Conservation (phyloP, 768 basidiomycete species). For the Plicaturopsis crispa region DNA sequence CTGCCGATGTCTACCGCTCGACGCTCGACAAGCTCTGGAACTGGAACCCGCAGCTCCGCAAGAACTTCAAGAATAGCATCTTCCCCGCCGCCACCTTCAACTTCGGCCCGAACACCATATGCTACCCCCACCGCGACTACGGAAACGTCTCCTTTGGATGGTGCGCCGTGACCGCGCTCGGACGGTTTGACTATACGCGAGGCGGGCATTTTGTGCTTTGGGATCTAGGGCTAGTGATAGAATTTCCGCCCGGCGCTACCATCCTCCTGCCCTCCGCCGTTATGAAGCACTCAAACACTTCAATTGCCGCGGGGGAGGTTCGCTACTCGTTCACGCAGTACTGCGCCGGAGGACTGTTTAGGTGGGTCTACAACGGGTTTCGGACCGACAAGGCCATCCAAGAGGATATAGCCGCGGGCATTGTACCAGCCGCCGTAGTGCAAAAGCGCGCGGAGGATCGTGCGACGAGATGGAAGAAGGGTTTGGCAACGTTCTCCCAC, state of each 20-base stretch:
- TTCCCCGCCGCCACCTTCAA: conserved; percentile 22
- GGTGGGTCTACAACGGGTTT: conserved; percentile 17
- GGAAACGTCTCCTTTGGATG: conserved; percentile 18
- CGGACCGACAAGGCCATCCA: conserved; percentile 1
- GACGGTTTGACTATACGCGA: conserved; percentile 12
- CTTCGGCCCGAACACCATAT: conserved; percentile 14
- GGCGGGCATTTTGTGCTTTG: conserved; percentile 19
- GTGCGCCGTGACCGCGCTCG: conserved; percentile 19
- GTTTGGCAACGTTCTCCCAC: no score
- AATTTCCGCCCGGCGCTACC: conserved; percentile 15
- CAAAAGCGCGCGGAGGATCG: no score
- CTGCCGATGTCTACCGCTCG: background rate
- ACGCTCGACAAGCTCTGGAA: background rate
- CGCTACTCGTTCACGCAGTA: conserved; percentile 20
- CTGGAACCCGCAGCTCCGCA: background rate
- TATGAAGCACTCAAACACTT: conserved; percentile 14
- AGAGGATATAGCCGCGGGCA: no score
- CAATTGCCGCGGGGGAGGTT: conserved; percentile 10
- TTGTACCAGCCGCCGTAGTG: no score
- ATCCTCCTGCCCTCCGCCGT: conserved; percentile 17
- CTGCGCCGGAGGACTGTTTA: conserved; percentile 16
- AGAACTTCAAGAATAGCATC: conserved; percentile 13
- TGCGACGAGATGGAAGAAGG: no score
- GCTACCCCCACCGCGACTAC: conserved; percentile 15
- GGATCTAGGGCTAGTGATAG: conserved; percentile 13